Evolutionary conservation across 257 asterid genomes (phyloP), one percentile per base, ranked within the genome.

Genomic region (Penstemon newberryi): DNA sequence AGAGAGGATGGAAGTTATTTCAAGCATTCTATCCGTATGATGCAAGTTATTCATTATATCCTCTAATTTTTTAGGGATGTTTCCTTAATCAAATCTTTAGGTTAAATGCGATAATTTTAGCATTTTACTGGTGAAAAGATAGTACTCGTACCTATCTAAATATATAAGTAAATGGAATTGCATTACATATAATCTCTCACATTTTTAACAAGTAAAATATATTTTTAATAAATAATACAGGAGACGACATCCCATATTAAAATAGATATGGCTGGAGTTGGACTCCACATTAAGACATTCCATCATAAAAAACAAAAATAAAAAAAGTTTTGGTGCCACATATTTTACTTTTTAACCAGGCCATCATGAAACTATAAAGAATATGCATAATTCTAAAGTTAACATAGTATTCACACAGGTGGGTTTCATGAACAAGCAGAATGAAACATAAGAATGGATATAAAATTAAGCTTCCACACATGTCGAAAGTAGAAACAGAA

Each of bases 281-380:
- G 33, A 25, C 33, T 25, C 33, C 33, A 2, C 33, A 25, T 25
- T 25, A 25, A 25, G 33, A 25, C 33, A 1, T 25, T 25, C 33
- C 33, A 25, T 25, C 33, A 1, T 25, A 25, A 25, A 25, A 25
- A 25, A 2, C 33, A 25, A 25, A 25, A 45, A 36, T 11, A 49
- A 9, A 13, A 49, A 49, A 49, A 3, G 18, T 10, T 49, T 49
- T 0, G n/a, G 6, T 58, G 56, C 38, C 9, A 36, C 12, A 0
- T 60, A n/a, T 60, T 71, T 51, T 67, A 56, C 64, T 46, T 65
- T 54, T 25, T 25, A 25, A 70, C 42, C 59, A 66, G 45, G 33
- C 65, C 38, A 65, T 50, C 56, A 54, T 42, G 50, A 36, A 64
- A 46, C 37, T 4, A 5, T 25, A 25, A 5, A 47, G 55, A 51